Conservation (phyloP, 2,329 filamentous ascomycete genomes). For the Davidsoniella virescens region DNA sequence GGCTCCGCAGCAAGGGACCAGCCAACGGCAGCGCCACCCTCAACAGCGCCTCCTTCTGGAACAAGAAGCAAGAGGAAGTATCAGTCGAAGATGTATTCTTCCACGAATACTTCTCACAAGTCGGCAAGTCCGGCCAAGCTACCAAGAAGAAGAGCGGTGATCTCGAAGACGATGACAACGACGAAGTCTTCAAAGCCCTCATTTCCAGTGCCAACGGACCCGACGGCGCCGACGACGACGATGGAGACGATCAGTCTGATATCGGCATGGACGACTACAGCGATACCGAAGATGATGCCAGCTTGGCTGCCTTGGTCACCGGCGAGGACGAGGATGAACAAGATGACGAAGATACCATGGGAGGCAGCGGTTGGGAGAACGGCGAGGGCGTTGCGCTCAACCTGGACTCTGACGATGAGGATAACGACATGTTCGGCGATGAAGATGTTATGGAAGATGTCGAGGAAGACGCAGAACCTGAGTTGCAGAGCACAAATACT, state of each 20-base stretch:
- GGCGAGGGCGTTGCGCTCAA: conserved; percentile 12
- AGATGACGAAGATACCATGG: conserved; percentile 31
- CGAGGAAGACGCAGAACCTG: conserved; percentile 38
- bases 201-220: conserved; percentile 62
- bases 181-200: conserved; percentile 78
- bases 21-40: conserved; percentile 30
- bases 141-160: conserved; percentile 30
- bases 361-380: conserved; percentile 30
- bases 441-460: conserved; percentile 36
- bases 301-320: conserved; percentile 30
- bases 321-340: conserved; percentile 25
- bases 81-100: conserved; percentile 93
- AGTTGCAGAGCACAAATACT: conserved; percentile 20
- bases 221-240: conserved; percentile 30
- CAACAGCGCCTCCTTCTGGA: conserved; percentile 85
- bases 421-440: conserved; percentile 26
- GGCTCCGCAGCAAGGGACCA: conserved; percentile 34
- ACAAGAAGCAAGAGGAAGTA: conserved; percentile 73
- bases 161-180: conserved; percentile 34
- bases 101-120: conserved; percentile 81
- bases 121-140: conserved; percentile 45
- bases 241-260: conserved; percentile 41
- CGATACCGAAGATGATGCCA: conserved; percentile 33
- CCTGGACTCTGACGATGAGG: conserved; percentile 12
- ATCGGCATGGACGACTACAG: conserved; percentile 33